Conservation (phyloP, 441 rosid species). For the Erodium chrysanthum region DNA sequence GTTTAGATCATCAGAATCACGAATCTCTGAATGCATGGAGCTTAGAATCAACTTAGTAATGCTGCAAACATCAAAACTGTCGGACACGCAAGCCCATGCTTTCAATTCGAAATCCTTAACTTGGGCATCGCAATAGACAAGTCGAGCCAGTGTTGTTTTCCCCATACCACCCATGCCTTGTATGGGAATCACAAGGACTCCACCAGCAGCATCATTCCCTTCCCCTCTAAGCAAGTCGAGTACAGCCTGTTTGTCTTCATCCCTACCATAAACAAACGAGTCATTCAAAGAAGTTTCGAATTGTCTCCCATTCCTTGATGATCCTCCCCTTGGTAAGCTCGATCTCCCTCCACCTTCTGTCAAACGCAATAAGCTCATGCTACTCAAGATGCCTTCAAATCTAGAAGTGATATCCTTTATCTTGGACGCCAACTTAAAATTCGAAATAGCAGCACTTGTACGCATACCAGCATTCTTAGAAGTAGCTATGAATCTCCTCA, state of each 20-base stretch:
- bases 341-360: not conserved
- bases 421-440: not conserved
- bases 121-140: not conserved
- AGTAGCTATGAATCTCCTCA: not conserved
- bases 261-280: not conserved
- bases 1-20: slow-evolving; percentile 11
- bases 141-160: slow-evolving; percentile 14
- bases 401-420: not conserved
- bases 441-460: not conserved
- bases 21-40: slow-evolving; percentile 8
- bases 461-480: not conserved
- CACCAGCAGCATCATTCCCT: not conserved
- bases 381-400: not conserved
- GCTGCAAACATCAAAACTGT: slow-evolving; percentile 11
- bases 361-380: not conserved
- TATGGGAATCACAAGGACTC: not conserved
- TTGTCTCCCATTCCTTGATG: not conserved
- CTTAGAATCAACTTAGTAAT: slow-evolving; percentile 15
- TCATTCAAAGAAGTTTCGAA: not conserved
- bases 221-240: not conserved
- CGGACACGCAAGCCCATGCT: slow-evolving; percentile 17
- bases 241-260: slow-evolving; percentile 4
- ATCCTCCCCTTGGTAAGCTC: not conserved
- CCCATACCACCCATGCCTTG: slow-evolving; percentile 20
- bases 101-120: slow-evolving; percentile 3